Base-by-base conservation (phyloP, 139 green algal genomes). In the Auxenochlorella pyrenoidosa region DNA sequence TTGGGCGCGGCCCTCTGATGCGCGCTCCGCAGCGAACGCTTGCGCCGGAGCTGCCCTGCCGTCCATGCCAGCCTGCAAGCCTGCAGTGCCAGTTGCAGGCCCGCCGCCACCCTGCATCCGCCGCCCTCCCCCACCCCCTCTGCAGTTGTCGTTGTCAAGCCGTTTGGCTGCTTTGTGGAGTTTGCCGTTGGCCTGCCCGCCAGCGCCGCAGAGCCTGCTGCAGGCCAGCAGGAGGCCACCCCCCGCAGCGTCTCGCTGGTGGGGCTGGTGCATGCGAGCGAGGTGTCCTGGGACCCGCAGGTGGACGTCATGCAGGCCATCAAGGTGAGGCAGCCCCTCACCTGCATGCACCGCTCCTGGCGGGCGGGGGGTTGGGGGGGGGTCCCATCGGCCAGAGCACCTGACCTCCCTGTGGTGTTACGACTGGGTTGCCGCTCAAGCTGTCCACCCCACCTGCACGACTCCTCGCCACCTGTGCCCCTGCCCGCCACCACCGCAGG, bases 81-180 rank as follows among this genome's bases (percentile, higher is more conserved):
- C 26, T 38, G 30, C 65, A 36, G 18, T 15, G 30, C 30, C 65
- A 38, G 30, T 24, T 38, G 60, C 65, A 72, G 2, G 19, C 30
- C 28, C 65, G 36, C 65, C 24, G n/a, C 68, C 68, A 38, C 6
- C n/a, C 32, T 28, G n/a, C 36, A 10, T 12, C n/a, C 19, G 5
- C n/a, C 44, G 5, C 19, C 72, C 13, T 22, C 40, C 24, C 41
- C 21, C 40, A 19, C 43, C 26, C 12, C 30, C 16, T 19, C n/a
- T 82, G 47, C 66, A 75, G 79, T 89, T 26, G 82, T 83, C 38
- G n/a, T 40, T 4, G 86, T 91, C 15, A 89, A 80, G 85, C 59
- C 51, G 13, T 91, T 91, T 88, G 88, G 88, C 76, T 63, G 77
- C 47, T 91, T 91, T 80, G 79, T 91, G 32, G 88, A 88, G 18